Conservation (phyloP, 2,329 filamentous ascomycete species). For the Aspergillus texensis region DNA sequence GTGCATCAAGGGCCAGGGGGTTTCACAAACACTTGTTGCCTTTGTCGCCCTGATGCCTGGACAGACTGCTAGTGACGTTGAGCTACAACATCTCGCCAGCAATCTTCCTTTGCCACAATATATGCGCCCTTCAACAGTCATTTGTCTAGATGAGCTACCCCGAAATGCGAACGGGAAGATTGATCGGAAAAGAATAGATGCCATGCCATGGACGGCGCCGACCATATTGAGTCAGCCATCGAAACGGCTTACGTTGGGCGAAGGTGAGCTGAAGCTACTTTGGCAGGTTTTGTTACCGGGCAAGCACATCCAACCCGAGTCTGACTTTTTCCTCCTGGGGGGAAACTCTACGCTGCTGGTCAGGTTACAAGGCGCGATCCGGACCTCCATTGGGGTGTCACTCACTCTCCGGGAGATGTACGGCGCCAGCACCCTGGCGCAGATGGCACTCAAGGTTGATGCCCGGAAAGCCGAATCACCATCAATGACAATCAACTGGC, state of each 20-base stretch:
- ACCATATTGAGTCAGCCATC: neutral
- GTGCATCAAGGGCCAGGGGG: constrained; percentile 3
- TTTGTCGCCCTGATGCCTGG: constrained; percentile 7
- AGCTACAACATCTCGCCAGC: constrained; percentile 32
- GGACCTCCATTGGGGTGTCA: constrained; percentile 20
- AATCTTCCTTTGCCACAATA: constrained; percentile 35
- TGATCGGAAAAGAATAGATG: constrained; percentile 20
- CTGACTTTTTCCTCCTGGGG: constrained; percentile 39
- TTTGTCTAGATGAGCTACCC: constrained; percentile 27
- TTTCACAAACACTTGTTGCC: constrained; percentile 23
- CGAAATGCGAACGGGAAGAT: constrained; percentile 30
- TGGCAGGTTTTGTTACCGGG: constrained; percentile 21
- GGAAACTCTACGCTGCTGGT: constrained; percentile 41
- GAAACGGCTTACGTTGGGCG: constrained; percentile 8
- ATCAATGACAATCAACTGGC: constrained; percentile 11
- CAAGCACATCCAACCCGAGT: neutral
- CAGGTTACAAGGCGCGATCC: constrained; percentile 29
- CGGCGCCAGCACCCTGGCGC: neutral
- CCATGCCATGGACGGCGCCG: constrained; percentile 25
- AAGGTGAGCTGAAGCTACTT: constrained; percentile 25
- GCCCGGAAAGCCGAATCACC: constrained; percentile 1
- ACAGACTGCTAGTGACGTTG: constrained; percentile 7
- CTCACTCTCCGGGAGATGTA: constrained; percentile 7
- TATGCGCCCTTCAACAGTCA: constrained; percentile 35
- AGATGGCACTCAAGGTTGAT: constrained; percentile 9